Evolutionary conservation across 495 filamentous ascomycete genomes (phyloP).

Genomic region (Penicillium taxi): DNA sequence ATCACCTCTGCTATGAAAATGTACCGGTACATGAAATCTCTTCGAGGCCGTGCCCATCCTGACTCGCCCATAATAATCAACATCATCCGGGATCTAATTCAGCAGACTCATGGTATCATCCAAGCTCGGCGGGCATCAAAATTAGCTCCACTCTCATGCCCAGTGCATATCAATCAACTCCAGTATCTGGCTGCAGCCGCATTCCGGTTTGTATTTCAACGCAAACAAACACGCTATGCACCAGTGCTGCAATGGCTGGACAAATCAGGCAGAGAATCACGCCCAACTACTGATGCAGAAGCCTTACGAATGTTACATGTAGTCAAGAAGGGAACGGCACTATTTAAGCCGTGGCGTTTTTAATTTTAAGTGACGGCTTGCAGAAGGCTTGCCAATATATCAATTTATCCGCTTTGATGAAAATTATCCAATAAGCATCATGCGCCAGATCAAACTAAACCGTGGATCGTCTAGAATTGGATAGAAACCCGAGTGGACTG

Average conservation of each 20-base stretch:
- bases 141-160: constrained; percentile 41
- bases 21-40: constrained; percentile 65
- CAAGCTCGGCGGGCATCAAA: constrained; percentile 41
- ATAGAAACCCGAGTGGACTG: constrained; percentile 17
- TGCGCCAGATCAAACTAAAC: constrained; percentile 6
- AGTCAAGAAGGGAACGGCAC: constrained; percentile 24
- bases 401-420: too few species aligned
- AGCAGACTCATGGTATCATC: constrained; percentile 57
- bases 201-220: constrained; percentile 54
- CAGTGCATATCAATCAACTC: constrained; percentile 55
- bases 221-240: constrained; percentile 61
- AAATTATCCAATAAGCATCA: constrained; percentile 5
- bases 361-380: too few species aligned
- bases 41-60: constrained; percentile 50
- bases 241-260: constrained; percentile 57
- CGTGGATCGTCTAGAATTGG: constrained; percentile 15
- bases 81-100: constrained; percentile 57
- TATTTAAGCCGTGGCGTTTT: constrained; percentile 38
- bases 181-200: constrained; percentile 61
- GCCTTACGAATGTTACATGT: constrained; percentile 24
- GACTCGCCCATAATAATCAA: constrained; percentile 48
- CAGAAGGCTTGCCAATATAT: too few species aligned
- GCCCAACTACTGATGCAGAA: constrained; percentile 22
- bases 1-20: constrained; percentile 72
- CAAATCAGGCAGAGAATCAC: constrained; percentile 26